phyloP scores from a whole-genome alignment of 2,329 filamentous ascomycete species.

The Fusarium concolor region DNA sequence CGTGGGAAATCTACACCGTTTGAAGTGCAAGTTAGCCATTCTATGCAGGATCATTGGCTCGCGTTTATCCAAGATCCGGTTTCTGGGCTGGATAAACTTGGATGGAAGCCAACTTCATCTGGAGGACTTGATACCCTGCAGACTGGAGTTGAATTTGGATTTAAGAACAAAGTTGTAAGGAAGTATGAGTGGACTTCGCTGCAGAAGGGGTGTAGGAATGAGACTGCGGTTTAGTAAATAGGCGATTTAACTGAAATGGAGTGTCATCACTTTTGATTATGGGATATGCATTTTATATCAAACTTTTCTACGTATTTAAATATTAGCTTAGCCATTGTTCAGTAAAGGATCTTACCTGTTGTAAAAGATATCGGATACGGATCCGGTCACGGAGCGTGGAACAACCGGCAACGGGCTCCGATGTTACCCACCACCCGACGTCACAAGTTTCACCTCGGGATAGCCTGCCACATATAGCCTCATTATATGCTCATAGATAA shows the following conservation, averaged over 20 bases:
- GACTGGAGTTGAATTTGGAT: background rate
- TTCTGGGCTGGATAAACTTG: background rate
- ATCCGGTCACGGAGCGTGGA: background rate
- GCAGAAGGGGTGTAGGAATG: conserved; percentile 2
- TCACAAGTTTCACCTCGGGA: background rate
- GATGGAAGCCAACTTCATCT: conserved; percentile 1
- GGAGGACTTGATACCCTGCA: background rate
- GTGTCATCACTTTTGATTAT: too few species aligned
- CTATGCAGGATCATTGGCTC: conserved; percentile 18
- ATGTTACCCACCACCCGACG: background rate
- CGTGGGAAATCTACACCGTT: background rate
- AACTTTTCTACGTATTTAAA: too few species aligned
- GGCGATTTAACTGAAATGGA: background rate
- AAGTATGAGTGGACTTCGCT: background rate
- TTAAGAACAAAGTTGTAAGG: background rate
- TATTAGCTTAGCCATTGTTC: too few species aligned
- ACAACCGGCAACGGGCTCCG: background rate
- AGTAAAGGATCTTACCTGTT: too few species aligned
- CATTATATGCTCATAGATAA: too few species aligned
- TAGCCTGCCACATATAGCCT: too few species aligned
- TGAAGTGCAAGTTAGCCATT: conserved; percentile 4
- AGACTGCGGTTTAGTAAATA: background rate
- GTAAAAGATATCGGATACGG: background rate
- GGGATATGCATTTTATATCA: too few species aligned
- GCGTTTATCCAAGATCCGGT: background rate